phyloP scores from a whole-genome alignment of 768 basidiomycete genomes.

The Calocybe gangraenosa region DNA sequence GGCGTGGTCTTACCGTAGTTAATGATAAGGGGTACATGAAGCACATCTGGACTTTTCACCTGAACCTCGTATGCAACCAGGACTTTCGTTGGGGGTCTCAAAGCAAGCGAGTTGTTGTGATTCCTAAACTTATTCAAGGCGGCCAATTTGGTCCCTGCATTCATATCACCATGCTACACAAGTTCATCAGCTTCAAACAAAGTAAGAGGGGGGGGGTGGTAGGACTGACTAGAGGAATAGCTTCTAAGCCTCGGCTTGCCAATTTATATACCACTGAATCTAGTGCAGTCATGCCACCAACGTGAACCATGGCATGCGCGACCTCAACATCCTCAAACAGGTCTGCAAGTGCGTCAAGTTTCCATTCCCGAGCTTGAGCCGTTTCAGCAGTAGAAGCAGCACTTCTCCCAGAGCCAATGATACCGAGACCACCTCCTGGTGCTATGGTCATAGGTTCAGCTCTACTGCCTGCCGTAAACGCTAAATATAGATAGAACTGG shows the following conservation, averaged over 20 bases:
- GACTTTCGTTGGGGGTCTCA: constrained; percentile 66
- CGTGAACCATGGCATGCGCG: constrained; percentile 78
- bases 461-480: constrained; percentile 85
- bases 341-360: constrained; percentile 87
- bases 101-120: constrained; percentile 42
- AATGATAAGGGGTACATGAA: constrained; percentile 89
- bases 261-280: constrained; percentile 91
- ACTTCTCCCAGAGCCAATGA: constrained; percentile 90
- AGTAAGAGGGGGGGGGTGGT: constrained; percentile 6
- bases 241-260: constrained; percentile 79
- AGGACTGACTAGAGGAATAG: constrained; percentile 73
- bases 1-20: constrained; percentile 68
- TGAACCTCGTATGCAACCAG: constrained; percentile 93
- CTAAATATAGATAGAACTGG: constrained; percentile 95
- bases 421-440: constrained; percentile 66
- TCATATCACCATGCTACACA: constrained; percentile 88
- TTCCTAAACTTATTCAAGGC: constrained; percentile 83
- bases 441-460: constrained; percentile 45
- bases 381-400: constrained; percentile 72
- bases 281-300: constrained; percentile 81
- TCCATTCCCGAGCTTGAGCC: constrained; percentile 88
- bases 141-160: constrained; percentile 72
- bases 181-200: constrained; percentile 14
- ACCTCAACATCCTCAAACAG: constrained; percentile 86
- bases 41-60: constrained; percentile 85